Conservation (phyloP, 2,329 filamentous ascomycete species). For the Sclerotiophoma versabilis region DNA sequence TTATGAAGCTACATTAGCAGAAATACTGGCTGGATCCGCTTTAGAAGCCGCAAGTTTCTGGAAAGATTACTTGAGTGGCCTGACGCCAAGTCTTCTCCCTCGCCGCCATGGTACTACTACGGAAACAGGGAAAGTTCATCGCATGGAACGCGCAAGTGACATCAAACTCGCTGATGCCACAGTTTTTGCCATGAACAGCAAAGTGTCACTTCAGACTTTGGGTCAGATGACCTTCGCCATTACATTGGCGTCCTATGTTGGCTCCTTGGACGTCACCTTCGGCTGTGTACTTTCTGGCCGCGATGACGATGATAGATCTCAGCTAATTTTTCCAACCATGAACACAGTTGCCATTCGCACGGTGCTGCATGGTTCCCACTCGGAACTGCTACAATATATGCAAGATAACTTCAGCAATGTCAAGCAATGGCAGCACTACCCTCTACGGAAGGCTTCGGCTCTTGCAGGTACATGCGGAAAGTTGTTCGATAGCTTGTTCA, state of each 20-base stretch:
- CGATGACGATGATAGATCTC: constrained; percentile 72
- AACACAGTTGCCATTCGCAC: constrained; percentile 82
- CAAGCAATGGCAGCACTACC: constrained; percentile 76
- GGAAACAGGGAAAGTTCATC: constrained; percentile 43
- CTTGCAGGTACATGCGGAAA: constrained; percentile 55
- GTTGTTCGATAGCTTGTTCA: constrained; percentile 72
- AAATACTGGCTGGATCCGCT: constrained; percentile 59
- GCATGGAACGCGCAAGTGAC: constrained; percentile 57
- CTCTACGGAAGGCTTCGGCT: constrained; percentile 73
- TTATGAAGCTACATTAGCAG: constrained; percentile 63
- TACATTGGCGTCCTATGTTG: constrained; percentile 68
- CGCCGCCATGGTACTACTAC: constrained; percentile 4
- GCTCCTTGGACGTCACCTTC: constrained; percentile 77
- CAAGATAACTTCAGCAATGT: constrained; percentile 73
- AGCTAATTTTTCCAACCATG: constrained; percentile 86
- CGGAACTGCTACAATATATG: constrained; percentile 73
- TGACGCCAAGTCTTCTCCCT: constrained; percentile 53
- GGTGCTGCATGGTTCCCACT: constrained; percentile 72
- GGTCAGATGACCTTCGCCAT: constrained; percentile 80
- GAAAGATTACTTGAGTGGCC: constrained; percentile 69
- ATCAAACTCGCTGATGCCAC: constrained; percentile 55
- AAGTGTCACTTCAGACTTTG: constrained; percentile 77
- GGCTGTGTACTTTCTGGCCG: constrained; percentile 85
- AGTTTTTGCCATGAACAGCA: constrained; percentile 69
- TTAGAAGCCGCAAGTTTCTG: constrained; percentile 69